These are phyloP conservation scores for Oryza officinalis DNA, from an alignment of 176 grass and related monocot genomes.

Conservation along the genomic window DNA sequence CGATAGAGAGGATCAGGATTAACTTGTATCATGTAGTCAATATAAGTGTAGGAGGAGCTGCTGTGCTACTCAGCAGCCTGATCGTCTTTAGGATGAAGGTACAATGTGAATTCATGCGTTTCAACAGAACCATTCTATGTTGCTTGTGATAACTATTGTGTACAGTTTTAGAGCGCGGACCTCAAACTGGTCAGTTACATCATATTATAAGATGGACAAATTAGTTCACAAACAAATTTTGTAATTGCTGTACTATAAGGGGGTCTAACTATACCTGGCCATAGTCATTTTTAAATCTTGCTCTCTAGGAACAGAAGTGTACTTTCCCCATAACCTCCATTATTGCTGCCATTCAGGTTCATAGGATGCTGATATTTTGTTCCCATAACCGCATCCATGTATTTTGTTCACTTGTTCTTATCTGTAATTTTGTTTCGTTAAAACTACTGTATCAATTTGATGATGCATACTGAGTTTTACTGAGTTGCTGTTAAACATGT, in stretches of 20 bases:
- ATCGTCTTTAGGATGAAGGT: not conserved
- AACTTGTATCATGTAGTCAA: not conserved
- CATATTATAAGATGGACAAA: not conserved
- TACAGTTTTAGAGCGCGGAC: not conserved
- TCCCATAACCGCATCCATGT: not conserved
- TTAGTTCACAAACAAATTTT: too few relatives aligned
- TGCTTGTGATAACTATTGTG: not conserved
- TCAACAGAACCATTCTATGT: not conserved
- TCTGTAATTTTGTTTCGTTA: not conserved
- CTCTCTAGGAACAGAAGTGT: not conserved
- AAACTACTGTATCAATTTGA: not conserved
- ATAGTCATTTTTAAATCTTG: not conserved
- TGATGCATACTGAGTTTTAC: not conserved
- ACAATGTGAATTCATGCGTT: not conserved
- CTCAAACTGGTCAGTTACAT: not conserved
- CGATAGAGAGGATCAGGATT: not conserved
- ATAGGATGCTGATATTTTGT: not conserved
- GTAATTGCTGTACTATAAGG: not conserved
- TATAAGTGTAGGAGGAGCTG: not conserved
- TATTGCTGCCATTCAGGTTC: constrained; percentile 11
- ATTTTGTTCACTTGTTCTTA: not conserved
- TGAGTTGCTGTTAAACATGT: not conserved
- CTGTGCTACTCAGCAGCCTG: not conserved
- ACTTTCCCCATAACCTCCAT: not conserved
- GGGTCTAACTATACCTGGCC: not conserved